Percentiles rank a stretch among this genome's conserved stretches.
These are phyloP conservation scores for Petunia secreta DNA, from an alignment of 257 asterid species.

Conservation along the genomic window DNA sequence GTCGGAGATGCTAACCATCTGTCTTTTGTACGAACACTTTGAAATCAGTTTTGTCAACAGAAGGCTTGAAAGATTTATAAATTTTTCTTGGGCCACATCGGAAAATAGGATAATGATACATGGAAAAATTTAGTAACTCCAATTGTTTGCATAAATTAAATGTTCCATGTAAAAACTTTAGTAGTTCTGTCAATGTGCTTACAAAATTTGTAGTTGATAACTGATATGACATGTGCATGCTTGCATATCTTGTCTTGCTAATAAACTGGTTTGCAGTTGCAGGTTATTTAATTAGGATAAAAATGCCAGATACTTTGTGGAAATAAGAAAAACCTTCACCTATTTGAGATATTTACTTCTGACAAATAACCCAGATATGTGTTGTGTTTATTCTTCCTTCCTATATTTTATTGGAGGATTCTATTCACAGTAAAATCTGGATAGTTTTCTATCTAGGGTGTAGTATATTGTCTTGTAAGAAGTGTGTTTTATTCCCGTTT, in stretches of 20 bases:
- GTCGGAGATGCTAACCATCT: too few species aligned
- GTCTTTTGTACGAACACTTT: background rate
- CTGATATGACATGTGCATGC: background rate
- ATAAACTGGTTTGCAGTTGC: background rate
- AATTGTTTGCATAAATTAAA: background rate
- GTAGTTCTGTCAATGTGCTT: conserved; percentile 10
- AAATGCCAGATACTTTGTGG: background rate
- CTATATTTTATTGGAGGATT: background rate
- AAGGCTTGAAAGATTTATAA: background rate
- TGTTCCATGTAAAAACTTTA: background rate
- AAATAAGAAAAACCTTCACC: background rate
- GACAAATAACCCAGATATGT: background rate
- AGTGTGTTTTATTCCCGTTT: too few species aligned
- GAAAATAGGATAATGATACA: background rate
- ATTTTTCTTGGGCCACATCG: background rate
- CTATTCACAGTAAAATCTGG: background rate
- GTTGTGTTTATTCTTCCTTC: background rate
- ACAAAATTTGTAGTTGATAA: background rate
- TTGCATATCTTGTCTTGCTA: conserved; percentile 11
- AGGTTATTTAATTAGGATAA: background rate
- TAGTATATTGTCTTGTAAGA: background rate
- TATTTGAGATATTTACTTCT: conserved; percentile 3
- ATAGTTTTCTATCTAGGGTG: background rate
- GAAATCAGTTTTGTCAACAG: background rate
- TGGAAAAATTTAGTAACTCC: background rate